These are phyloP conservation scores for Anisodus acutangulus DNA, from an alignment of 257 asterid genomes.

Conservation along the genomic window DNA sequence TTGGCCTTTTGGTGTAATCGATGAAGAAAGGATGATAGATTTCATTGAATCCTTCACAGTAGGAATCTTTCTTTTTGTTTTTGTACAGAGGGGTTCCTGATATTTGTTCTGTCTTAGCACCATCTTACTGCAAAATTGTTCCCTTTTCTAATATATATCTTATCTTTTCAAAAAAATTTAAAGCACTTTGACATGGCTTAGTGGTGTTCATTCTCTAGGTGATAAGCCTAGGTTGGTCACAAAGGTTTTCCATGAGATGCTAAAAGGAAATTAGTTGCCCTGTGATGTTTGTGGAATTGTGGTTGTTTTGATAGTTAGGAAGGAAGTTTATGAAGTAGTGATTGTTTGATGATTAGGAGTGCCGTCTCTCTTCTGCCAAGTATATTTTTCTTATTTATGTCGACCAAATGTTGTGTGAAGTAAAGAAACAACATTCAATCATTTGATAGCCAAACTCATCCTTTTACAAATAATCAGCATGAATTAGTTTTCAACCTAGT, in stretches of 20 bases:
- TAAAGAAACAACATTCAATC: not conserved
- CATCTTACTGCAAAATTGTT: not conserved
- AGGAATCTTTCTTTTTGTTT: not conserved
- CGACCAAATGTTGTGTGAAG: not conserved
- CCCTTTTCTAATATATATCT: not conserved
- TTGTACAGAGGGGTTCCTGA: not conserved
- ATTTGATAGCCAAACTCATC: not conserved
- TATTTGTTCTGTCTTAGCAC: not conserved
- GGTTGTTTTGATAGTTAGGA: not conserved
- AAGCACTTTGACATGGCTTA: not conserved
- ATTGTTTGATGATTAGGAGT: not conserved
- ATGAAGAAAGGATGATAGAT: not conserved
- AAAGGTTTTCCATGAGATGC: not conserved
- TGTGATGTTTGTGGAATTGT: constrained; percentile 4
- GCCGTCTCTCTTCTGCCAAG: not conserved
- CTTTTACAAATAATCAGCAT: not conserved
- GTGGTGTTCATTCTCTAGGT: not conserved
- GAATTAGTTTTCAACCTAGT: not conserved
- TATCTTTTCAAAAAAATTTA: not conserved
- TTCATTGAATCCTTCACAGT: not conserved
- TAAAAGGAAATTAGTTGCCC: not conserved
- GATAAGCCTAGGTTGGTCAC: constrained; percentile 4
- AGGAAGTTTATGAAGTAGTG: not conserved
- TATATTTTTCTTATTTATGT: not conserved
- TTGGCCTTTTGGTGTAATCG: not conserved